phyloP scores from a whole-genome alignment of 164 flowering plant genomes.

The Amborella trichopoda region DNA sequence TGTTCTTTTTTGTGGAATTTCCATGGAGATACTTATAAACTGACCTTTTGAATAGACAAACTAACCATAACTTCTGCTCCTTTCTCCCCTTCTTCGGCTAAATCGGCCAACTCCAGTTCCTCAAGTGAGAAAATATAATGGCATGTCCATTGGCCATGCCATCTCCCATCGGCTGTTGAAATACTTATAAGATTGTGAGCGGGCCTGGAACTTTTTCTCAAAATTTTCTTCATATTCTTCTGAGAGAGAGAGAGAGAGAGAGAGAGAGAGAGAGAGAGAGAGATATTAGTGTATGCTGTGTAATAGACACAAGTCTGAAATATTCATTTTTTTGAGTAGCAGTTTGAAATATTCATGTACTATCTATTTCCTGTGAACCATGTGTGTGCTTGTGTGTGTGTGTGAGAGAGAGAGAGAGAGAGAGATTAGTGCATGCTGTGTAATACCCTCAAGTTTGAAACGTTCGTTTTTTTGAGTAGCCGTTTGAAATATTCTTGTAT shows the following conservation, averaged over 20 bases:
- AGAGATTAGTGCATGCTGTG: too few relatives aligned
- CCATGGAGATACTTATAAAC: neutral
- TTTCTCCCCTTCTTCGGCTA: slow-evolving; percentile 43
- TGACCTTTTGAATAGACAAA: slow-evolving; percentile 51
- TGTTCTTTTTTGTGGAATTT: neutral
- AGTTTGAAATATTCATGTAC: too few relatives aligned
- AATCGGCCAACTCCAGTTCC: slow-evolving; percentile 45
- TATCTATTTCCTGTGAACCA: too few relatives aligned
- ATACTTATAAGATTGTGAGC: slow-evolving; percentile 46
- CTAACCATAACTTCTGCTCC: slow-evolving; percentile 34
- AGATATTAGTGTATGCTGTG: too few relatives aligned
- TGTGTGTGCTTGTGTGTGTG: too few relatives aligned
- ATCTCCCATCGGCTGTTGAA: slow-evolving; percentile 43
- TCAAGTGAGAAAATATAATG: slow-evolving; percentile 45
- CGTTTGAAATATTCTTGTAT: too few relatives aligned
- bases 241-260: neutral
- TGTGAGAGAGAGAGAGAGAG: too few relatives aligned
- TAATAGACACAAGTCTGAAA: too few relatives aligned
- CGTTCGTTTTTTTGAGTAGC: too few relatives aligned
- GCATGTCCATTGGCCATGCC: slow-evolving; percentile 52
- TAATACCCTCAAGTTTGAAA: too few relatives aligned
- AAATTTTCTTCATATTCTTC: slow-evolving; percentile 14
- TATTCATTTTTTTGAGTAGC: too few relatives aligned
- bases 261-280: too few relatives aligned
- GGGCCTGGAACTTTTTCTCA: slow-evolving; percentile 4